Conservation (phyloP, 2,329 filamentous ascomycete genomes). For the Cytospora piceicola region DNA sequence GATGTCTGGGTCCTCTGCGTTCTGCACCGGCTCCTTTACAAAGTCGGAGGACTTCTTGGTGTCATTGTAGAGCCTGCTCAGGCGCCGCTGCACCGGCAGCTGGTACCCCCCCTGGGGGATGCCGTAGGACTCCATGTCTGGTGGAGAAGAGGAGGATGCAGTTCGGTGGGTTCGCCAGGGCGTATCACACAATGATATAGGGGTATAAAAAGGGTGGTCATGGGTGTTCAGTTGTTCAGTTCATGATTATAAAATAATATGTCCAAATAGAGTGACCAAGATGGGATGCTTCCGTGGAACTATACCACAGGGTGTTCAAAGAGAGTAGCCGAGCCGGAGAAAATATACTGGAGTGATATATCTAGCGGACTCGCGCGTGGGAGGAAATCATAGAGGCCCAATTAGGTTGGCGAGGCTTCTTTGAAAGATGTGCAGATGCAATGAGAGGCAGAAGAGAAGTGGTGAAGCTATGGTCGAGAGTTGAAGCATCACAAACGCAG, state of each 20-base stretch:
- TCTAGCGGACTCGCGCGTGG: neutral
- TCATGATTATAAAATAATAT: neutral
- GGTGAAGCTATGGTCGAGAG: neutral
- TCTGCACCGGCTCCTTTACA: slow-evolving; percentile 66
- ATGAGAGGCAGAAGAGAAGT: neutral
- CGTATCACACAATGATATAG: neutral
- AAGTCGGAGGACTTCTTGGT: slow-evolving; percentile 79
- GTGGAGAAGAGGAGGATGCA: neutral
- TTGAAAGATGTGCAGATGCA: neutral
- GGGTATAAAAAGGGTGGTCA: neutral
- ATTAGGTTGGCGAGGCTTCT: neutral
- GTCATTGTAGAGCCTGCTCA: slow-evolving; percentile 78
- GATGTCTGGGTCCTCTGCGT: slow-evolving; percentile 69
- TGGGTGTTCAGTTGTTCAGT: neutral
- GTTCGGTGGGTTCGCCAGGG: neutral
- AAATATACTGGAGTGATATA: neutral
- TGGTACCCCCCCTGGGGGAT: slow-evolving; percentile 56
- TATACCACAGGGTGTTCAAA: neutral
- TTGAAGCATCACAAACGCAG: neutral
- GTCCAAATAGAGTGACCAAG: neutral
- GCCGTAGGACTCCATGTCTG: slow-evolving; percentile 54
- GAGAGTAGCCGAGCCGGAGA: neutral
- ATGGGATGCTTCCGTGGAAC: neutral
- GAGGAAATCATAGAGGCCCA: neutral
- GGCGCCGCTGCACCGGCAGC: slow-evolving; percentile 62